Percentiles rank a stretch among this genome's conserved stretches.
Conservation (phyloP, 2,329 filamentous ascomycete genomes). For the Aspergillus arachidicola region DNA sequence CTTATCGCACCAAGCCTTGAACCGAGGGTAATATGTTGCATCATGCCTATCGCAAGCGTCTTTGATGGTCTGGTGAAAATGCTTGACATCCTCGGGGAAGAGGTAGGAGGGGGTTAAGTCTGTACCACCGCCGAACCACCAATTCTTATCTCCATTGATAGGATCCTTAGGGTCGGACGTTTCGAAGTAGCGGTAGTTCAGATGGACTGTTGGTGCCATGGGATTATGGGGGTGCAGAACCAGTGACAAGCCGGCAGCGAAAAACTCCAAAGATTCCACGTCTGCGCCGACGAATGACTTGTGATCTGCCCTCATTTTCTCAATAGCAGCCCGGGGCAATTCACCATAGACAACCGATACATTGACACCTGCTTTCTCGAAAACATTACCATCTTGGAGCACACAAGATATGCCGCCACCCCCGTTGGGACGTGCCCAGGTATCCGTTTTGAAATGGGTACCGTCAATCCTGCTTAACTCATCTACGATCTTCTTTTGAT, state of each 20-base stretch:
- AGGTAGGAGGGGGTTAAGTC: slow-evolving; percentile 92
- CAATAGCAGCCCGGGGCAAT: slow-evolving; percentile 81
- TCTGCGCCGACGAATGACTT: slow-evolving; percentile 78
- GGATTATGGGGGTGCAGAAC: slow-evolving; percentile 93
- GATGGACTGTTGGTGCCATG: slow-evolving; percentile 94
- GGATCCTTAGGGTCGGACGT: slow-evolving; percentile 81
- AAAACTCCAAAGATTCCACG: slow-evolving; percentile 87
- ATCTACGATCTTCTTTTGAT: slow-evolving; percentile 84
- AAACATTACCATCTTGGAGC: slow-evolving; percentile 92
- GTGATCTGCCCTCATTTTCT: slow-evolving; percentile 93
- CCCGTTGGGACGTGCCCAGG: slow-evolving; percentile 84
- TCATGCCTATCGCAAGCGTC: slow-evolving; percentile 91
- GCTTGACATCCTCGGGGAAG: slow-evolving; percentile 94
- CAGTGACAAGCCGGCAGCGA: slow-evolving; percentile 88
- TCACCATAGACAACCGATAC: slow-evolving; percentile 93
- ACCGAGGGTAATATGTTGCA: slow-evolving; percentile 85
- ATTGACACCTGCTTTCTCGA: slow-evolving; percentile 96
- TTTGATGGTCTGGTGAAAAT: slow-evolving; percentile 95
- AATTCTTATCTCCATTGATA: slow-evolving; percentile 67
- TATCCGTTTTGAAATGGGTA: slow-evolving; percentile 77
- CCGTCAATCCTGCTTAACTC: slow-evolving; percentile 85
- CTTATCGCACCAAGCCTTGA: slow-evolving; percentile 98
- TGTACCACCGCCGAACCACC: slow-evolving; percentile 98
- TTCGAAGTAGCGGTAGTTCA: slow-evolving; percentile 99
- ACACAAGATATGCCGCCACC: slow-evolving; percentile 95